These are phyloP conservation scores for Hemileccinum impolitum DNA, from an alignment of 768 basidiomycete genomes.

Conservation along the genomic window DNA sequence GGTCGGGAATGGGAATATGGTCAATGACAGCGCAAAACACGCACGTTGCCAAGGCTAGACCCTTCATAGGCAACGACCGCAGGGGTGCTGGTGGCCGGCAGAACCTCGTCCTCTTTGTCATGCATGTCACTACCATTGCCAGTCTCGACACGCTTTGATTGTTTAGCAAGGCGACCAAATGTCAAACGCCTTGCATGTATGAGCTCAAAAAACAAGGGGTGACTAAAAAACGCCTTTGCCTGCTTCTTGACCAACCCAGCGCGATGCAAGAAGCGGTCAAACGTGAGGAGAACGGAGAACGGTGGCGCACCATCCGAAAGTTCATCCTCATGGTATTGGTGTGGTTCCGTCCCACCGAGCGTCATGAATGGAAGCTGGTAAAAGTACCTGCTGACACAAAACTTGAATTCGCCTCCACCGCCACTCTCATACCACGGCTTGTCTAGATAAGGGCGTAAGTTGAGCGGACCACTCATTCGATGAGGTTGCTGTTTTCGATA, in stretches of 20 bases:
- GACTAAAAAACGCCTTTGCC: slow-evolving; percentile 30
- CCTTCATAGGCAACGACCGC: slow-evolving; percentile 12
- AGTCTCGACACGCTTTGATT: slow-evolving; percentile 12
- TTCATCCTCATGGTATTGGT: background rate
- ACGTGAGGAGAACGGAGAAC: slow-evolving; percentile 40
- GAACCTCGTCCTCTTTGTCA: slow-evolving; percentile 1
- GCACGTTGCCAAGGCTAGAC: slow-evolving; percentile 29
- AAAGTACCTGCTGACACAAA: slow-evolving; percentile 43
- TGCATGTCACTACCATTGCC: background rate
- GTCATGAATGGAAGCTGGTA: slow-evolving; percentile 49
- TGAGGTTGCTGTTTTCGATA: slow-evolving; percentile 48
- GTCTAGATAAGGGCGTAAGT: slow-evolving; percentile 50
- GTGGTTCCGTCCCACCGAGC: slow-evolving; percentile 15
- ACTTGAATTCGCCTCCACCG: slow-evolving; percentile 41
- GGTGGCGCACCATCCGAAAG: slow-evolving; percentile 32
- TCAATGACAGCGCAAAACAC: background rate
- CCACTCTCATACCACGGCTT: slow-evolving; percentile 43
- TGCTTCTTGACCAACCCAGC: slow-evolving; percentile 36
- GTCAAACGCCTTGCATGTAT: slow-evolving; percentile 12
- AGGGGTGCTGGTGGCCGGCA: background rate
- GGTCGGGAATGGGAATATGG: background rate
- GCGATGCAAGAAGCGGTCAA: slow-evolving; percentile 44
- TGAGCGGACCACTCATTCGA: slow-evolving; percentile 48
- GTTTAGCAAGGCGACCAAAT: slow-evolving; percentile 2
- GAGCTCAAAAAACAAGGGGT: slow-evolving; percentile 50